phyloP scores from a whole-genome alignment of 1,139 yeast species.

The Hyphopichia pseudoburtonii region DNA sequence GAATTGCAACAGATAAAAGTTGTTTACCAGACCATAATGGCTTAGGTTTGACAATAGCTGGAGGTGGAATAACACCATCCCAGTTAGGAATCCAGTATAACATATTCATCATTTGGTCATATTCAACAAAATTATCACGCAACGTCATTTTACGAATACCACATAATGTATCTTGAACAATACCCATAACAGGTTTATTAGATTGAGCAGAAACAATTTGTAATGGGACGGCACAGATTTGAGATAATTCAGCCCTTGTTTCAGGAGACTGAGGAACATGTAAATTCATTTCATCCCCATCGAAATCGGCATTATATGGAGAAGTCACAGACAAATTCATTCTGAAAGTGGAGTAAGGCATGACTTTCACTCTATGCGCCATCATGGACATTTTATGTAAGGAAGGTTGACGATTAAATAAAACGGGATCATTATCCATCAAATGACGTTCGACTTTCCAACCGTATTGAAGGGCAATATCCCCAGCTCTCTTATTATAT shows the following conservation, averaged over 20 bases:
- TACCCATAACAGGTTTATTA: slow-evolving; percentile 99
- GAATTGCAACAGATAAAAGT: slow-evolving; percentile 87
- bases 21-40: slow-evolving; percentile 99
- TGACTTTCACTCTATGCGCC: slow-evolving; percentile 99
- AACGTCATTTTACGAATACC: slow-evolving; percentile 95
- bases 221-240: slow-evolving; percentile 93
- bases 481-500: slow-evolving; percentile 97
- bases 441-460: slow-evolving; percentile 99
- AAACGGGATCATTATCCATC: slow-evolving; percentile 95
- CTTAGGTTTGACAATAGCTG: slow-evolving; percentile 90
- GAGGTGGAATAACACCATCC: slow-evolving; percentile 99
- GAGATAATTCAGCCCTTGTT: slow-evolving; percentile 93
- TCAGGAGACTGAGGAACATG: slow-evolving; percentile 99
- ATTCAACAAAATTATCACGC: slow-evolving; percentile 84
- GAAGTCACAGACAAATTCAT: slow-evolving; percentile 95
- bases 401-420: slow-evolving; percentile 98
- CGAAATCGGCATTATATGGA: slow-evolving; percentile 99
- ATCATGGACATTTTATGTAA: slow-evolving; percentile 99
- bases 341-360: slow-evolving; percentile 98
- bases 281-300: slow-evolving; percentile 99
- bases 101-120: slow-evolving; percentile 94
- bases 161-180: slow-evolving; percentile 97
- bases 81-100: slow-evolving; percentile 97
- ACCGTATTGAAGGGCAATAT: slow-evolving; percentile 94
- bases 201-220: slow-evolving; percentile 99